Conservation (phyloP, 2,329 filamentous ascomycete genomes). For the Fulvia fulva region DNA sequence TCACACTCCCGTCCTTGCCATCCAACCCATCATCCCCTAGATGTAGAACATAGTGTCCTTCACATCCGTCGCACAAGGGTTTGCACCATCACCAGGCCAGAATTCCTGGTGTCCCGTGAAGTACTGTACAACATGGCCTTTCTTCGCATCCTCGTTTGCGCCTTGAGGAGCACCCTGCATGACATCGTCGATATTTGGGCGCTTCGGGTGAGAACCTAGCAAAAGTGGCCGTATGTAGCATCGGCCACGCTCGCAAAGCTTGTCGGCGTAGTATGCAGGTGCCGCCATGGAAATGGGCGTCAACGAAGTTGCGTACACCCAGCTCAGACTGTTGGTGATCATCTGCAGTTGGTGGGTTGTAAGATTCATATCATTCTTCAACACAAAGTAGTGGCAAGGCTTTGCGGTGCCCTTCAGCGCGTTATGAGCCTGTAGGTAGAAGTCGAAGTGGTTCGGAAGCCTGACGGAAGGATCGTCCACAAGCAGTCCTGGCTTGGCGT, state of each 20-base stretch:
- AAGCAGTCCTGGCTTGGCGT: too few species aligned
- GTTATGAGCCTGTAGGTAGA: conserved; percentile 11
- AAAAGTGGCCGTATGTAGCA: background rate
- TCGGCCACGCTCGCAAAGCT: conserved; percentile 3
- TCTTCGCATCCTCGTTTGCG: background rate
- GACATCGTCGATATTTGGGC: background rate
- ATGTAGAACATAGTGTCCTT: conserved; percentile 4
- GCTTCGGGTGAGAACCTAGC: background rate
- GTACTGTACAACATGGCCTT: background rate
- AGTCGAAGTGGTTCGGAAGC: too few species aligned
- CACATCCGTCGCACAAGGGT: background rate
- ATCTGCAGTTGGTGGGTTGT: background rate
- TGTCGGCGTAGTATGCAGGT: conserved; percentile 37
- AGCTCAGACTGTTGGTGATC: conserved; percentile 3
- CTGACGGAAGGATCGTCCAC: too few species aligned
- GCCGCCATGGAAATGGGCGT: conserved; percentile 32
- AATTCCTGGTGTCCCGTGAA: background rate
- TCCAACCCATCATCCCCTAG: background rate
- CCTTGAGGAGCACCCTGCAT: background rate
- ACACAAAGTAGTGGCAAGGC: conserved; percentile 71
- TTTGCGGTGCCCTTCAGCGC: conserved; percentile 69
- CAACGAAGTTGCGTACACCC: conserved; percentile 31
- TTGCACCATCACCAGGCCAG: background rate
- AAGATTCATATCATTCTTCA: conserved; percentile 7
- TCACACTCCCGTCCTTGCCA: too few species aligned